These are phyloP conservation scores for Vickermania spadyakhi DNA, from an alignment of 208 protist species.

Conservation along the genomic window DNA sequence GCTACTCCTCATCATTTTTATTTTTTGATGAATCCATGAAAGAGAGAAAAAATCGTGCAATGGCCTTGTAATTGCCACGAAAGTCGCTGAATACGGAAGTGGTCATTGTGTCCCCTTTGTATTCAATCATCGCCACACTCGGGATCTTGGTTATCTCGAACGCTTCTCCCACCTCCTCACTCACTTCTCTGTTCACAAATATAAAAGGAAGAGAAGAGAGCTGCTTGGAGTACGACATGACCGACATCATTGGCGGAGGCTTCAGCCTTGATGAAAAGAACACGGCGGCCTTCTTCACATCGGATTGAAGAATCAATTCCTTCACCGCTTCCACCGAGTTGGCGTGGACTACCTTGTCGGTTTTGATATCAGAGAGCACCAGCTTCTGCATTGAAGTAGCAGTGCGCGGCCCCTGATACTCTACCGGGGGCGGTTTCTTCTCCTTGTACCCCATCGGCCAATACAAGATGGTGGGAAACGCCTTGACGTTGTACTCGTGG, in stretches of 20 bases:
- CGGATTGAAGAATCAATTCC: conserved; percentile 12
- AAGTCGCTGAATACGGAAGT: neutral
- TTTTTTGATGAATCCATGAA: neutral
- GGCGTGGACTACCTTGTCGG: conserved; percentile 2
- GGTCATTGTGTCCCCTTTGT: neutral
- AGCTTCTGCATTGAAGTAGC: conserved; percentile 50
- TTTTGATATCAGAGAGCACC: conserved; percentile 37
- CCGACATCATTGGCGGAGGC: conserved; percentile 71
- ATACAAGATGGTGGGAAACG: conserved; percentile 93
- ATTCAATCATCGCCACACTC: conserved; percentile 34
- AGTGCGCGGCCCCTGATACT: conserved; percentile 65
- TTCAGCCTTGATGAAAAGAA: conserved; percentile 73
- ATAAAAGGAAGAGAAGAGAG: conserved; percentile 65
- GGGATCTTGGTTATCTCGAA: conserved; percentile 47
- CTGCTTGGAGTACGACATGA: conserved; percentile 57
- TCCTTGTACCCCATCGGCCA: conserved; percentile 64
- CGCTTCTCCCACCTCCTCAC: conserved; percentile 11
- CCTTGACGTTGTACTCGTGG: conserved; percentile 65
- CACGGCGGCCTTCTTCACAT: conserved; percentile 34
- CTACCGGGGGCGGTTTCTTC: conserved; percentile 23
- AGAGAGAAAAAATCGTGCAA: neutral
- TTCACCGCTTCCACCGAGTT: conserved; percentile 22
- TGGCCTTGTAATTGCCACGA: neutral
- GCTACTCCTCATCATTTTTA: neutral
- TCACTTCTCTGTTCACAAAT: conserved; percentile 32